Conservation (phyloP, 2,329 filamentous ascomycete species). For the Periconia digitata region DNA sequence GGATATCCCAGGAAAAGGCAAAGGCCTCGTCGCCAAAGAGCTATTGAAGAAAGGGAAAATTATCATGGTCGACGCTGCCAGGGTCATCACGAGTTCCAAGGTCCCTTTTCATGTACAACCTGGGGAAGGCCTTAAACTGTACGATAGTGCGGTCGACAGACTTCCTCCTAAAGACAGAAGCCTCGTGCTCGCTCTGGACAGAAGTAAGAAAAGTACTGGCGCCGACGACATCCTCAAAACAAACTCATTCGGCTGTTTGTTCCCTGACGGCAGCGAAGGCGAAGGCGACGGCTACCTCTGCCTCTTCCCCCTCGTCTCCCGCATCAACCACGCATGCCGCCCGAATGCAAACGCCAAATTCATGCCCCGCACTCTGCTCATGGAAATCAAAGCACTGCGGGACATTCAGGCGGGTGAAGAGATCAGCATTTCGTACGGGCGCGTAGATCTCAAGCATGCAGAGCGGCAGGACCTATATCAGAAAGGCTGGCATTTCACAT, state of each 20-base stretch:
- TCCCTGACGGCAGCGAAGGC: constrained; percentile 25
- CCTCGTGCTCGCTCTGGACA: constrained; percentile 16
- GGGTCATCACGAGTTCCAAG: constrained; percentile 22
- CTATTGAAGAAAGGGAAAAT: constrained; percentile 15
- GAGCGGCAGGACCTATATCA: constrained; percentile 21
- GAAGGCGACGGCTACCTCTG: constrained; percentile 25
- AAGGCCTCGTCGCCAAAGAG: constrained; percentile 20
- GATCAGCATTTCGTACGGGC: constrained; percentile 25
- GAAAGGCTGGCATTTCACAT: constrained; percentile 25
- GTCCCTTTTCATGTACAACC: constrained; percentile 15
- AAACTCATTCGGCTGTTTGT: constrained; percentile 24
- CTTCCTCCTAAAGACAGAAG: constrained; percentile 10
- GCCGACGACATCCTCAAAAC: constrained; percentile 26
- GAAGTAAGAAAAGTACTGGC: constrained; percentile 14
- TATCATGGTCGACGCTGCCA: constrained; percentile 23
- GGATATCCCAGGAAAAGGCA: constrained; percentile 24
- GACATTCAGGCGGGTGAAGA: constrained; percentile 24
- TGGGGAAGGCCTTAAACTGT: constrained; percentile 14
- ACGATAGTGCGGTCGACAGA: constrained; percentile 11
- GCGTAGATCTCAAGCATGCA: constrained; percentile 18
- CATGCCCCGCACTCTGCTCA: constrained; percentile 17
- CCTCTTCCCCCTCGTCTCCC: constrained; percentile 23
- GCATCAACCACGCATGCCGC: constrained; percentile 28
- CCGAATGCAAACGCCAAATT: constrained; percentile 27
- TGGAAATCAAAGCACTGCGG: constrained; percentile 23